Base-by-base conservation (phyloP, 225 moss, liverwort and hornwort genomes). In the Pseudisothecium myosuroides region DNA sequence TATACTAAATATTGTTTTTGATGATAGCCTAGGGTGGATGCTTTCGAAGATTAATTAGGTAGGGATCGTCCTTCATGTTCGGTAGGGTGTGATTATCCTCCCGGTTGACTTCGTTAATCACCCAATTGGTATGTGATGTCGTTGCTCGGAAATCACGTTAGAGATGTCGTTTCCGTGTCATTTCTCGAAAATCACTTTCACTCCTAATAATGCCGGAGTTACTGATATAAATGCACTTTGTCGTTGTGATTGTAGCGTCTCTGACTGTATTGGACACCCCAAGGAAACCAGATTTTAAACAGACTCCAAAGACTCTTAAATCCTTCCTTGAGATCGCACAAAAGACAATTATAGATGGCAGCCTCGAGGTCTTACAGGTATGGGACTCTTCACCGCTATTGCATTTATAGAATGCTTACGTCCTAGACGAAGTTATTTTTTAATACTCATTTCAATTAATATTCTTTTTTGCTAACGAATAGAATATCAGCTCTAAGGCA, bases 341-440 rank as follows among this genome's bases (percentile, higher is more conserved):
- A 50, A 93, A 92, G 83, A 91, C 92, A 86, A 89, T 91, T 43
- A 93, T 92, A 90, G 91, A 94, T 78, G 89, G 91, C 81, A 94
- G 94, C 81, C 93, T 94, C 76, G 94, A 93, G 54, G 92, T 94
- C 81, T 84, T 94, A 81, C 94, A 94, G 94, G 94, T 94, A 29
- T 90, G 54, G 63, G 74, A 80, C 43, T 68, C 81, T 87, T 87
- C 37, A 67, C 65, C 43, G 34, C 63, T 58, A 75, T 67, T 73
- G 59, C 47, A 24, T 75, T 45, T 73, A 85, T 41, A 45, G 83
- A 80, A 78, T 67, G 28, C 73, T 34, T n/a, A 36, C 54, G 88
- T 66, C n/a, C 23, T 39, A 39, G 56, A 63, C 50, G 27, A 82
- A 47, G 27, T 85, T 84, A 4, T 18, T 17, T 67, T 49, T 50